A percentile compares a stretch with the other conserved stretches of the same genome.
phyloP scores from a whole-genome alignment of 768 basidiomycete species.

The Mrakia blollopis region DNA sequence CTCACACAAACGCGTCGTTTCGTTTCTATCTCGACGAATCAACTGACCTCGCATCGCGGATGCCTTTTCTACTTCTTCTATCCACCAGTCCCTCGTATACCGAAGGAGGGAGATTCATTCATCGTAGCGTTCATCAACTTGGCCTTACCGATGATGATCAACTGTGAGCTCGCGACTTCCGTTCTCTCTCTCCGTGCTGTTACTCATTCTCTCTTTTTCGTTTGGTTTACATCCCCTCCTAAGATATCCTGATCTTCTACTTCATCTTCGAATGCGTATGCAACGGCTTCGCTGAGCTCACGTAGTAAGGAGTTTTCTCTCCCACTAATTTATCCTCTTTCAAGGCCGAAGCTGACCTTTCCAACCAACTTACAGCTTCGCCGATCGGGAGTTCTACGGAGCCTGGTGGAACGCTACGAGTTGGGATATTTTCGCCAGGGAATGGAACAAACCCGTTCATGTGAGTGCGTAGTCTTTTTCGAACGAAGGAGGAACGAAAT shows the following conservation, averaged over 20 bases:
- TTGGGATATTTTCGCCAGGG: slow-evolving; percentile 91
- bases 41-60: neutral
- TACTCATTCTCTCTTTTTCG: neutral
- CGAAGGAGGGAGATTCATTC: slow-evolving; percentile 24
- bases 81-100: slow-evolving; percentile 16
- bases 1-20: no score
- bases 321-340: no score
- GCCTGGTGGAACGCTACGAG: slow-evolving; percentile 76
- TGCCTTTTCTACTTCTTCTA: neutral
- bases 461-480: slow-evolving; percentile 34
- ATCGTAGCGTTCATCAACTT: slow-evolving; percentile 28
- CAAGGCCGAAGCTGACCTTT: no score
- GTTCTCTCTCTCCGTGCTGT: slow-evolving; percentile 41
- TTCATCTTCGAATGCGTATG: slow-evolving; percentile 50
- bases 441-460: slow-evolving; percentile 98
- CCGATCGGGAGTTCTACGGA: slow-evolving; percentile 95
- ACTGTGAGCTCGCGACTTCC: slow-evolving; percentile 54
- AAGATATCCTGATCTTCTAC: slow-evolving; percentile 34
- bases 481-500: neutral
- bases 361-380: no score
- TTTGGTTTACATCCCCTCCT: neutral
- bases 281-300: slow-evolving; percentile 89
- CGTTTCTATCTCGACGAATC: no score
- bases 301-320: slow-evolving; percentile 61
- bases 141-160: slow-evolving; percentile 47